These are phyloP conservation scores for Yamadazyma insecticola DNA, from an alignment of 805 yeast species.

Conservation along the genomic window DNA sequence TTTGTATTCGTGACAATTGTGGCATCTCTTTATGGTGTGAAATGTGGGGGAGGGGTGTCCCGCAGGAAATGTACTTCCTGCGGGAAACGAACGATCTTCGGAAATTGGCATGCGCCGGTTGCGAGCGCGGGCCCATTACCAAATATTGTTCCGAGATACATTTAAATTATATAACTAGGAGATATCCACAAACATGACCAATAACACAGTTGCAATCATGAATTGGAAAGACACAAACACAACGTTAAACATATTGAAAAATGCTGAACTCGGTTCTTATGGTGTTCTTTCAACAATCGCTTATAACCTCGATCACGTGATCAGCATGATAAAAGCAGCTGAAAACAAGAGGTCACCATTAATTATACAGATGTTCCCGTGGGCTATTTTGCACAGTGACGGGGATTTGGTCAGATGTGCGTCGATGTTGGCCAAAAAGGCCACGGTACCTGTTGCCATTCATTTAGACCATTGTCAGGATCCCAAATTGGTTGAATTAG, in stretches of 20 bases:
- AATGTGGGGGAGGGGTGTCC: neutral
- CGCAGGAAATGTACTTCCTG: neutral
- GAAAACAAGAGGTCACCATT: conserved; percentile 27
- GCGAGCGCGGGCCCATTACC: too few relatives aligned
- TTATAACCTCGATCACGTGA: conserved; percentile 28
- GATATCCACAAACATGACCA: too few relatives aligned
- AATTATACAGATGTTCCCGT: conserved; percentile 31
- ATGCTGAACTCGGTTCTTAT: conserved; percentile 24
- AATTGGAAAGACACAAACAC: conserved; percentile 10
- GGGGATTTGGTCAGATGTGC: conserved; percentile 23
- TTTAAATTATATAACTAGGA: too few relatives aligned
- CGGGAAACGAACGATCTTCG: too few relatives aligned
- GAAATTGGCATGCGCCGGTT: too few relatives aligned
- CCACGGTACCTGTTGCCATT: conserved; percentile 30
- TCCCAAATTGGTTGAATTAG: conserved; percentile 20
- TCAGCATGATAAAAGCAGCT: conserved; percentile 31
- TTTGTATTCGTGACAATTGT: neutral
- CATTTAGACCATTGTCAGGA: conserved; percentile 34
- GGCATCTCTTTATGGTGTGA: too few relatives aligned
- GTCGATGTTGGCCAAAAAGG: conserved; percentile 18
- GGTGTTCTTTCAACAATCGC: conserved; percentile 31
- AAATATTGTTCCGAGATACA: too few relatives aligned
- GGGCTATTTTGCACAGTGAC: conserved; percentile 30
- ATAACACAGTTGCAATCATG: too few relatives aligned
- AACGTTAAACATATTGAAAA: conserved; percentile 22